Conservation (phyloP, 2,329 filamentous ascomycete genomes). For the Coniochaeta sp. region DNA sequence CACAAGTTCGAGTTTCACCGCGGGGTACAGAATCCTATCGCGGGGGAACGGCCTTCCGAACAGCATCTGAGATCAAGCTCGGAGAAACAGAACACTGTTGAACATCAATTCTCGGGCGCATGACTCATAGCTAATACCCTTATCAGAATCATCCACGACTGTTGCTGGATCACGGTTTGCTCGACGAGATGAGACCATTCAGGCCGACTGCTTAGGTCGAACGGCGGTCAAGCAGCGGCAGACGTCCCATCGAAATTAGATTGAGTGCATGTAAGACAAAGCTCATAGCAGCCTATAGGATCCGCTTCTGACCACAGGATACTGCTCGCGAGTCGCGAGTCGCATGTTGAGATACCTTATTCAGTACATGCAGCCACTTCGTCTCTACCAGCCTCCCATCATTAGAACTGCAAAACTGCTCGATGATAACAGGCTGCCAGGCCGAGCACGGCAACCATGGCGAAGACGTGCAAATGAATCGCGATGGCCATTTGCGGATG, state of each 20-base stretch:
- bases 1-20: neutral
- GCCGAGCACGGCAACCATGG: neutral
- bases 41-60: neutral
- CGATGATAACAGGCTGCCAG: neutral
- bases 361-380: too few species aligned
- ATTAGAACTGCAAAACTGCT: too few species aligned
- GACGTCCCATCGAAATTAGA: neutral
- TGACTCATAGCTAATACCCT: neutral
- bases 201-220: neutral
- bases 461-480: constrained; percentile 4
- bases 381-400: too few species aligned
- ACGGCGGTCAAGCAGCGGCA: constrained; percentile 1
- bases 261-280: neutral
- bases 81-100: neutral
- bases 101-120: neutral
- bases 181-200: neutral
- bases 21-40: neutral
- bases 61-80: neutral
- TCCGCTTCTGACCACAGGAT: neutral
- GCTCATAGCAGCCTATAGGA: neutral
- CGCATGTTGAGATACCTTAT: too few species aligned
- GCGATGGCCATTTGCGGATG: constrained; percentile 4
- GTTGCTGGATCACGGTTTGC: neutral
- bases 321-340: too few species aligned
- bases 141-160: neutral